Base-by-base conservation (phyloP, 2,329 filamentous ascomycete genomes). In the Phaeosphaeriaceae sp. region DNA sequence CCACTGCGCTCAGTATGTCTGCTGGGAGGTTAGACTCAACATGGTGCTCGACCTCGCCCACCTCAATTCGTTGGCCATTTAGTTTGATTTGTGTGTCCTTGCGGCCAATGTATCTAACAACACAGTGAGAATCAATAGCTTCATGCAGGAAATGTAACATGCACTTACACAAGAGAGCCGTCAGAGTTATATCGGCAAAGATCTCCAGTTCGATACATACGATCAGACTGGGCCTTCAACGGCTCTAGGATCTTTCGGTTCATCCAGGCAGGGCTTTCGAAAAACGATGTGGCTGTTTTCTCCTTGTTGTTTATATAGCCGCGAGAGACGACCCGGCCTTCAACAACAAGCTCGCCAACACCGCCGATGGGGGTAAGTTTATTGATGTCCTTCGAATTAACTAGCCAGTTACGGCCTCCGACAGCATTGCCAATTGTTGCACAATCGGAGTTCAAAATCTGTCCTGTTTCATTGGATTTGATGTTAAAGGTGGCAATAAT, bases 301-400 rank as follows among this genome's bases (percentile, higher is more conserved):
- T 61, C 38, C 26, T 60, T 48, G 26, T 64, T 49, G 11, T 60
- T 63, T 4, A 67, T 37, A 30, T 68, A 68, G 6, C 61, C 61
- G 15, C 64, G 60, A n/a, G 67, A 70, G 4, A 75, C 61, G 30
- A 66, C 81, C 1, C 79, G 79, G 0, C 83, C 82, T 51, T 85
- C 82, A 9, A 73, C 51, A 9, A 70, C 35, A 5, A 72, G 52
- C 30, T 72, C 69, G 12, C 69, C 69, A 12, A 68, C 57, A 33
- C 48, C 60, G 2, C 69, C 69, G 13, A 70, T 8, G 21, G 21
- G 21, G 5, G 8, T 4, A 23, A 23, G 21, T 5, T 5, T 23
- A 23, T 4, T 23, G 8, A 23, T 8, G 8, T 8, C 21, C 8
- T 4, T 8, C 4, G 21, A 8, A 23, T 23, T 23, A 8, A 23